These are phyloP conservation scores for Talaromyces sp. DNA, from an alignment of 2,329 filamentous ascomycete species.

Conservation along the genomic window DNA sequence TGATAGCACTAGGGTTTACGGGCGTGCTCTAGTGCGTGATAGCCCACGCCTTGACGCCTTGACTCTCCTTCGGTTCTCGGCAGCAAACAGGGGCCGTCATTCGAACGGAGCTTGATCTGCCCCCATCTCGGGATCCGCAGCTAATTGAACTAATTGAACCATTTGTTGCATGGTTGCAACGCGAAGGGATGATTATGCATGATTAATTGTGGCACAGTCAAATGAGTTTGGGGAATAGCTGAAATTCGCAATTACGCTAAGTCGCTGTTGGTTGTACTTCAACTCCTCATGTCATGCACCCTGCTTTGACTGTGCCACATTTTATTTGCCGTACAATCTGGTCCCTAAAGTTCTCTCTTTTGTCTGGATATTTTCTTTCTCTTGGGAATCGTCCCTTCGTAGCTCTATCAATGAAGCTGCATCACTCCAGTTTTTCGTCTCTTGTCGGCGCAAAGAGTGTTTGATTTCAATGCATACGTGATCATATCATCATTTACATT, in stretches of 20 bases:
- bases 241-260: background rate
- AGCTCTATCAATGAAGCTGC: background rate
- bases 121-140: background rate
- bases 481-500: background rate
- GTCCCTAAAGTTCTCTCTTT: background rate
- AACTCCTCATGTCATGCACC: background rate
- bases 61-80: slow-evolving; percentile 4
- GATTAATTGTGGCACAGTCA: background rate
- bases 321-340: background rate
- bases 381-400: background rate
- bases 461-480: background rate
- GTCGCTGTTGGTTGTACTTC: background rate
- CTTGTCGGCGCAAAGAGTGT: background rate
- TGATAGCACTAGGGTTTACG: background rate
- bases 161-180: background rate
- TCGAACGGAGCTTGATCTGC: background rate
- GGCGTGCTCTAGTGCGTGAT: background rate
- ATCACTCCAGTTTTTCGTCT: background rate
- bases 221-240: background rate
- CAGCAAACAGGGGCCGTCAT: background rate
- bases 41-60: background rate
- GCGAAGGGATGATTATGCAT: background rate
- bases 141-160: background rate
- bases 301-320: slow-evolving; percentile 6
- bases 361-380: background rate